Percentiles rank a stretch among this genome's conserved stretches.
Conservation (phyloP, 2,329 filamentous ascomycete genomes). For the Neofusicoccum umdonicola region DNA sequence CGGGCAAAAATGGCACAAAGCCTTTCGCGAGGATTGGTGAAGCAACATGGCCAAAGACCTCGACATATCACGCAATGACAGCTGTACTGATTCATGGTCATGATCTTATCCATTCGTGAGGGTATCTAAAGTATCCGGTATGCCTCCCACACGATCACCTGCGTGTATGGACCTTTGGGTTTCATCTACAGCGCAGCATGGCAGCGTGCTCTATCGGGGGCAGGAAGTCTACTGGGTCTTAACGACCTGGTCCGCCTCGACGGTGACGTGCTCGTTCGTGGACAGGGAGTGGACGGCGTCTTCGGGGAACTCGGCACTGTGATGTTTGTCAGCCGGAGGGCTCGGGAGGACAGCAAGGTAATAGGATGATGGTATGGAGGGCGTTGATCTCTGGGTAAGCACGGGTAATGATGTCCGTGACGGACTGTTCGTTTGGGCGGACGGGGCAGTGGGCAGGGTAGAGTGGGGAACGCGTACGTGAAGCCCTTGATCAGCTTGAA, state of each 20-base stretch:
- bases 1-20: too few species aligned
- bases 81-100: neutral
- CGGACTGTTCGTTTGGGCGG: neutral
- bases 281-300: constrained; percentile 66
- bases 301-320: constrained; percentile 70
- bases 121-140: constrained; percentile 15
- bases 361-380: neutral
- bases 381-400: neutral
- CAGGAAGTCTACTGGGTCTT: constrained; percentile 62
- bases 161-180: neutral
- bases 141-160: constrained; percentile 17
- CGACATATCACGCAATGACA: too few species aligned
- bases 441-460: neutral
- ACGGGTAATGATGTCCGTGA: too few species aligned
- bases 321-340: constrained; percentile 4
- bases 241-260: constrained; percentile 72
- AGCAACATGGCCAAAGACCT: too few species aligned
- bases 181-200: constrained; percentile 9
- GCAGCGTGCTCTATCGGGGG: neutral
- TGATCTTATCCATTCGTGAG: constrained; percentile 16
- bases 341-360: neutral
- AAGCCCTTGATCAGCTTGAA: constrained; percentile 90
- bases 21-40: too few species aligned
- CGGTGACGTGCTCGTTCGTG: constrained; percentile 69
- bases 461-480: constrained; percentile 61